Percentiles rank a stretch among this genome's conserved stretches.
These are phyloP conservation scores for Saturnispora zaruensis DNA, from an alignment of 805 yeast genomes.

Conservation along the genomic window DNA sequence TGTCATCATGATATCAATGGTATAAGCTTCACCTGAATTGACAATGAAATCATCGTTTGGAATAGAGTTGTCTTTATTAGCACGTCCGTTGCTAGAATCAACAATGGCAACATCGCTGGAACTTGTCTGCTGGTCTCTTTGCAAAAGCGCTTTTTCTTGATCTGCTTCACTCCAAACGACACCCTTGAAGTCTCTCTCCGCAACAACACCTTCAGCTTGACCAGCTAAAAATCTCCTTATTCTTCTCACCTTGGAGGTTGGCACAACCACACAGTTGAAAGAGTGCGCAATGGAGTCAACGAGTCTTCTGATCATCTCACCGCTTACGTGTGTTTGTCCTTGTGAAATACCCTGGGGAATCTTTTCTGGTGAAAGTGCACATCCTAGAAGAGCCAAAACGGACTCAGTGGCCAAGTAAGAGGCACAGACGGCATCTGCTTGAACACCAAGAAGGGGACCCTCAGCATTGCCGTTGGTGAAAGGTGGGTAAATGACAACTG, in stretches of 20 bases:
- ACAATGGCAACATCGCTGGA: slow-evolving; percentile 31
- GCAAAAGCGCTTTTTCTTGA: slow-evolving; percentile 50
- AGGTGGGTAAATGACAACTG: slow-evolving; percentile 73
- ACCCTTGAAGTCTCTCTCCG: slow-evolving; percentile 88
- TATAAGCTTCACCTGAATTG: slow-evolving; percentile 76
- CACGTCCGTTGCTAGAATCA: slow-evolving; percentile 29
- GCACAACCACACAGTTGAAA: slow-evolving; percentile 78
- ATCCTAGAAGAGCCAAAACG: slow-evolving; percentile 66
- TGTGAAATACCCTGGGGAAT: slow-evolving; percentile 44
- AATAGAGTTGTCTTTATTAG: slow-evolving; percentile 43
- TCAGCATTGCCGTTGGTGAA: slow-evolving; percentile 42
- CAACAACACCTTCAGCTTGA: slow-evolving; percentile 86
- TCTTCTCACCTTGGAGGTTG: slow-evolving; percentile 89
- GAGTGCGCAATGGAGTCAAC: slow-evolving; percentile 84
- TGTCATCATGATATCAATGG: slow-evolving; percentile 75
- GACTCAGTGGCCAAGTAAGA: slow-evolving; percentile 85
- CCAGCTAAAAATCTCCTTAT: slow-evolving; percentile 92
- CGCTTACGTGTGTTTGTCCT: slow-evolving; percentile 41
- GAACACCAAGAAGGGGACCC: slow-evolving; percentile 75
- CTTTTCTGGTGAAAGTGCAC: slow-evolving; percentile 68
- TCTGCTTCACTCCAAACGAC: slow-evolving; percentile 80
- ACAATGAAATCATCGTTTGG: slow-evolving; percentile 72
- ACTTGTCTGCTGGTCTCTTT: slow-evolving; percentile 17
- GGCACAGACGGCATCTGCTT: slow-evolving; percentile 88
- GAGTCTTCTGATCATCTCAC: slow-evolving; percentile 57